Conservation (phyloP, 2,329 filamentous ascomycete genomes). For the Epichloe typhina region DNA sequence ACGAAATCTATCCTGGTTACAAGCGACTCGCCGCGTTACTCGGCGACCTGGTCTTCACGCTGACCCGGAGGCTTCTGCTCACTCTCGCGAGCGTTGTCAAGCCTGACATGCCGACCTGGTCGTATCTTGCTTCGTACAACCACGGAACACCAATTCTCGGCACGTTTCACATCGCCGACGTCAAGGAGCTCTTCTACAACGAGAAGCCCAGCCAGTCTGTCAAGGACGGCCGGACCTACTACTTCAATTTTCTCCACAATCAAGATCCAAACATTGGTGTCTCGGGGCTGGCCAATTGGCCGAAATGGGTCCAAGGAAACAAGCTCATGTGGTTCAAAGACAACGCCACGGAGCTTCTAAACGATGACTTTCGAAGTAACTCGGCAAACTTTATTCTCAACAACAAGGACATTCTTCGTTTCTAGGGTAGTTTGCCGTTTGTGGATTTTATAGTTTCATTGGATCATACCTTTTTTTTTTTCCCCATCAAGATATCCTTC, state of each 20-base stretch:
- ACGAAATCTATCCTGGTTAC: constrained; percentile 63
- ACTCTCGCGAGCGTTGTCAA: constrained; percentile 28
- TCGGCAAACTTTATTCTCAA: constrained; percentile 16
- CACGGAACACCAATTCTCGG: constrained; percentile 59
- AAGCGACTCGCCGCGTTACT: constrained; percentile 65
- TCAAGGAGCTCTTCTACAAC: constrained; percentile 57
- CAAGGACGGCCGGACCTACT: constrained; percentile 51
- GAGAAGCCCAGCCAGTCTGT: constrained; percentile 49
- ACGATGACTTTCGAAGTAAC: constrained; percentile 25
- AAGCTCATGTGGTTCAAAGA: constrained; percentile 35
- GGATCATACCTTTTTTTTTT: no score
- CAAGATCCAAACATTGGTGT: constrained; percentile 52
- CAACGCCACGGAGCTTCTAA: constrained; percentile 18
- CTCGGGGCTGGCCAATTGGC: constrained; percentile 26
- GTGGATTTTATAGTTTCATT: no score
- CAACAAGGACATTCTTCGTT: constrained; percentile 11
- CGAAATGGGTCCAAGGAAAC: constrained; percentile 27
- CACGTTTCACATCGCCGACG: constrained; percentile 60
- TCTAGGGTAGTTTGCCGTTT: no score
- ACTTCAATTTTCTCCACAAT: constrained; percentile 58
- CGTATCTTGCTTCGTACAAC: constrained; percentile 61
- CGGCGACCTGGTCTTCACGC: constrained; percentile 62
- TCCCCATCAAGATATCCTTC: no score
- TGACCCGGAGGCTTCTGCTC: constrained; percentile 55
- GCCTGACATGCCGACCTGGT: constrained; percentile 53